Percentiles rank a stretch among this genome's conserved stretches.
These are phyloP conservation scores for Thielaviopsis punctulata DNA, from an alignment of 2,329 filamentous ascomycete species.

Conservation along the genomic window DNA sequence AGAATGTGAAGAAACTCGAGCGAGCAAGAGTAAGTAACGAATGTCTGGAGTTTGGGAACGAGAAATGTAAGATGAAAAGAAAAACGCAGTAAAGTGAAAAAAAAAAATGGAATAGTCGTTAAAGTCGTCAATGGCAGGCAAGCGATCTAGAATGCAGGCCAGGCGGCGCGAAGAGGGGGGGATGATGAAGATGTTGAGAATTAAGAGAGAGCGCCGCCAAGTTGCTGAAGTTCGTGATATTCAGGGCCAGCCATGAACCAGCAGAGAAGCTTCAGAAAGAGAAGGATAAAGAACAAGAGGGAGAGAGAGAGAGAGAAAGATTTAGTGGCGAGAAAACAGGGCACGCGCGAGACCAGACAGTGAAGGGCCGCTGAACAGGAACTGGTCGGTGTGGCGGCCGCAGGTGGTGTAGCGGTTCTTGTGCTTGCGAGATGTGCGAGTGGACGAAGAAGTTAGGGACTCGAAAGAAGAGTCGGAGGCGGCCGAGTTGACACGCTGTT, in stretches of 20 bases:
- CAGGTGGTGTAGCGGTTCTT: conserved; percentile 37
- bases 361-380: conserved; percentile 32
- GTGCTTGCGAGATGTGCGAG: conserved; percentile 20
- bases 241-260: background rate
- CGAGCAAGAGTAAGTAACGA: background rate
- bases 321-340: conserved; percentile 17
- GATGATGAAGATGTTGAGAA: background rate
- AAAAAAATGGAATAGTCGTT: background rate
- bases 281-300: background rate
- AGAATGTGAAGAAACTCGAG: background rate
- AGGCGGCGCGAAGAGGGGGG: background rate
- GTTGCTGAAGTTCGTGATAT: background rate
- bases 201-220: background rate
- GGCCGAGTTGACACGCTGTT: conserved; percentile 3
- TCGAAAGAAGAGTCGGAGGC: conserved; percentile 1
- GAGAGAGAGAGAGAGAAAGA: background rate
- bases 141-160: background rate
- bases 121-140: background rate
- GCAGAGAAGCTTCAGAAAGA: background rate
- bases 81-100: background rate
- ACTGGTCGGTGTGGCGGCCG: conserved; percentile 36
- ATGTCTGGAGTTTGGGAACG: too few relatives aligned
- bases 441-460: background rate
- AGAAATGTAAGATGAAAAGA: background rate
- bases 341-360: conserved; percentile 26